Evolutionary conservation across 1,139 yeast species (phyloP).

Genomic region (Geotrichum candidum): DNA sequence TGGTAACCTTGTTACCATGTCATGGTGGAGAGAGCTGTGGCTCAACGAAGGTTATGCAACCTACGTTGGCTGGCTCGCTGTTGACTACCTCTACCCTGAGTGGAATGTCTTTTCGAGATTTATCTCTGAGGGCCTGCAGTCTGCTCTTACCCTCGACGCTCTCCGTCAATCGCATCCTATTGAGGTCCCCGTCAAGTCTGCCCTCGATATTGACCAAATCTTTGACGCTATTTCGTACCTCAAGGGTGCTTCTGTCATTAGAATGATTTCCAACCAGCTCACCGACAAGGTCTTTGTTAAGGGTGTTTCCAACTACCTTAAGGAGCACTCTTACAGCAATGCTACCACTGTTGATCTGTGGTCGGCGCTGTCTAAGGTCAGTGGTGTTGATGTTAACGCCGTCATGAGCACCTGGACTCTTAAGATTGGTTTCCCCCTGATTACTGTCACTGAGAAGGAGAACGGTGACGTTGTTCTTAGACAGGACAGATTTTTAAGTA

Average conservation of each 20-base stretch:
- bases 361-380: constrained; percentile 65
- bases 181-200: constrained; percentile 75
- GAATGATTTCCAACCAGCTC: constrained; percentile 70
- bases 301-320: constrained; percentile 71
- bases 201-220: constrained; percentile 80
- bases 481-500: constrained; percentile 45
- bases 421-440: constrained; percentile 77
- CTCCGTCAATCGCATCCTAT: constrained; percentile 81
- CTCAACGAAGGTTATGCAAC: constrained; percentile 90
- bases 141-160: constrained; percentile 65
- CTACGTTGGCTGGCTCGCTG: constrained; percentile 80
- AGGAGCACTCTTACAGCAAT: constrained; percentile 65
- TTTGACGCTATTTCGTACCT: constrained; percentile 81
- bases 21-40: constrained; percentile 94
- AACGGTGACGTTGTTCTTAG: constrained; percentile 17
- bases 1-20: constrained; percentile 88
- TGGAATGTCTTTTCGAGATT: constrained; percentile 81
- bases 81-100: constrained; percentile 71
- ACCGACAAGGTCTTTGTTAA: constrained; percentile 70
- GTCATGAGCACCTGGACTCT: constrained; percentile 82
- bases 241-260: constrained; percentile 73
- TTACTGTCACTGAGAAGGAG: constrained; percentile 46
- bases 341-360: constrained; percentile 77
- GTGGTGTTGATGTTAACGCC: constrained; percentile 64
- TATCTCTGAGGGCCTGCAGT: constrained; percentile 62